Conservation (phyloP, 2,329 filamentous ascomycete genomes). For the Diaporthe citrichinensis region DNA sequence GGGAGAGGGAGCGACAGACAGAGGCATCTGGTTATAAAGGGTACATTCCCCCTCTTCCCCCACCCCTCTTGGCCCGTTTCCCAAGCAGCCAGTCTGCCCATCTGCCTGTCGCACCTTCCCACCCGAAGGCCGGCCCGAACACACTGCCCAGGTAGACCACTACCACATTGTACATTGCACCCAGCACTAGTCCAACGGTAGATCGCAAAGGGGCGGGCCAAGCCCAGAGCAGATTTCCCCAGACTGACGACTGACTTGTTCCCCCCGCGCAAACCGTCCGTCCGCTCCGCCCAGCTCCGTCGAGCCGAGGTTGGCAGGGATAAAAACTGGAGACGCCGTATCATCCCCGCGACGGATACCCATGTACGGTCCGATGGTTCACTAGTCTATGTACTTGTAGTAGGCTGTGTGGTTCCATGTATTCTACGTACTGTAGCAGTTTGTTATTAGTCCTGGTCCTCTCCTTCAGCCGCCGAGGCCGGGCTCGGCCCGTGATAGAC, state of each 20-base stretch:
- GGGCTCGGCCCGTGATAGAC: neutral
- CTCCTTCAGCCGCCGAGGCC: neutral
- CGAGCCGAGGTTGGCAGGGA: constrained; percentile 37
- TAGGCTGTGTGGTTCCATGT: neutral
- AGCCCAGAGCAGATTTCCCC: constrained; percentile 9
- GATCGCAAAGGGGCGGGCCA: neutral
- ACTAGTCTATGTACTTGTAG: neutral
- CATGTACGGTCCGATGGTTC: constrained; percentile 14
- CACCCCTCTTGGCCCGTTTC: constrained; percentile 12
- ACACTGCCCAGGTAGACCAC: neutral
- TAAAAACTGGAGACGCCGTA: constrained; percentile 22
- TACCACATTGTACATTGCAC: neutral
- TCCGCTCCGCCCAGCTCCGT: constrained; percentile 31
- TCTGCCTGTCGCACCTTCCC: neutral
- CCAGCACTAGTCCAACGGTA: neutral
- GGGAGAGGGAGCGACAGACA: neutral
- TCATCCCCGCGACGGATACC: constrained; percentile 4
- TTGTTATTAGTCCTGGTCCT: neutral
- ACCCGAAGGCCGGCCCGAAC: neutral
- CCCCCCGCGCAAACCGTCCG: constrained; percentile 12
- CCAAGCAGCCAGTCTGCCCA: neutral
- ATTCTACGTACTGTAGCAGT: neutral
- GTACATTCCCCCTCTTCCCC: neutral
- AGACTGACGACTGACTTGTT: constrained; percentile 5
- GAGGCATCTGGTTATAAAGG: constrained; percentile 16